phyloP scores from a whole-genome alignment of 192 early-diverging fungal genomes.

The Mortierella claussenii region DNA sequence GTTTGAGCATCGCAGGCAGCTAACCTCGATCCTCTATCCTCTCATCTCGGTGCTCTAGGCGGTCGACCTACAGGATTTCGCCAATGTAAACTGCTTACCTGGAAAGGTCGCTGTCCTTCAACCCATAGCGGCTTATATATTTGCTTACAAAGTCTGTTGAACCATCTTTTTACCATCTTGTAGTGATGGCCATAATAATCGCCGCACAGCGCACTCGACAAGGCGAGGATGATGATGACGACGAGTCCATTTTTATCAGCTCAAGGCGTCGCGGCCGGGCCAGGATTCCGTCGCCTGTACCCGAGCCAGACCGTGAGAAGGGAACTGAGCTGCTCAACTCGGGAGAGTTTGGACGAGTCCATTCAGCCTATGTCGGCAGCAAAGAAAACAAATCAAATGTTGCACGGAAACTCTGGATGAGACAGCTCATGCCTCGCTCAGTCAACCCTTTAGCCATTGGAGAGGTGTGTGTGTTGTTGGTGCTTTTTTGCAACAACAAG shows the following conservation, averaged over 20 bases:
- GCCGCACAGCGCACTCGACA: not conserved
- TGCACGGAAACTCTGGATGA: conserved; percentile 36
- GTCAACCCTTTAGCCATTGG: conserved; percentile 19
- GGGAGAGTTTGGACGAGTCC: conserved; percentile 48
- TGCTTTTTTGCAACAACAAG: no score
- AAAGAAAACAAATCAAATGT: conserved; percentile 10
- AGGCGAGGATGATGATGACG: not conserved
- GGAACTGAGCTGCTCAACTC: conserved; percentile 36
- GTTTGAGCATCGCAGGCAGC: no score
- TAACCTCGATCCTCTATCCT: no score
- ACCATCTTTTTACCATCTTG: no score
- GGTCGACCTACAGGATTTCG: no score
- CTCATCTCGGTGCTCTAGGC: no score
- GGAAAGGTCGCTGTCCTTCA: no score
- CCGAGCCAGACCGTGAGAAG: conserved; percentile 35
- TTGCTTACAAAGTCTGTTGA: no score
- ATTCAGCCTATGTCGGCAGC: conserved; percentile 19
- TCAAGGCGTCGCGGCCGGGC: not conserved
- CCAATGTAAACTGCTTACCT: no score
- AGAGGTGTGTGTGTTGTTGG: conserved; percentile 40
- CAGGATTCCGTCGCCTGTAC: conserved; percentile 27
- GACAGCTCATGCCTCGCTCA: conserved; percentile 30
- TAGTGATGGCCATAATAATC: no score
- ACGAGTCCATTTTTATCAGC: not conserved
- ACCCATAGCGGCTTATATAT: no score